Evolutionary conservation across 441 rosid species (phyloP), one percentile per base, ranked within the genome.

Genomic region (Gossypium gossypioides): DNA sequence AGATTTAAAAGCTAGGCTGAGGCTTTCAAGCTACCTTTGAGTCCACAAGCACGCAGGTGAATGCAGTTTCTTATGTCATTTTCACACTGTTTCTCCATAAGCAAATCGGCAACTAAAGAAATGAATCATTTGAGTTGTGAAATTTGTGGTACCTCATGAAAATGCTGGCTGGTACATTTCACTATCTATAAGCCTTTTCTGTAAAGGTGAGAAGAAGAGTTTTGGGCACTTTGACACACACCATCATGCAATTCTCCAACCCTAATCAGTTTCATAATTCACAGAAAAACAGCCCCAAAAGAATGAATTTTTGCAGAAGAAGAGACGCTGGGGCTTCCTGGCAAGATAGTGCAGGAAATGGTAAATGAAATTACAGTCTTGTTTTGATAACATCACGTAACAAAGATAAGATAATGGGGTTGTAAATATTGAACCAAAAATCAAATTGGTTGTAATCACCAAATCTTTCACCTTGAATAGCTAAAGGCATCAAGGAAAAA

Each of bases 161-260:
- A 69, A 34, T 69, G 73, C 34, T 27, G 61, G 32, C 64, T 13
- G 68, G 48, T 40, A 59, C 18, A 46, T 71, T 59, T 71, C 74
- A 44, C 57, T 22, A 40, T 69, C 73, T 52, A 24, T 8, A 6
- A n/a, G 1, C 25, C 46, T 55, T 58, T 58, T 58, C 48, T 44
- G 19, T 44, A 24, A 44, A 58, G 32, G 68, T 15, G 40, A 64
- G 46, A 42, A 37, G 56, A 57, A 37, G 64, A 57, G 48, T 57
- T 71, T 40, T 42, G 32, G 51, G 37, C 69, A 44, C 55, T 44
- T 65, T 65, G 19, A 44, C 19, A 22, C 54, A 13, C 13, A 54
- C 19, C 58, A 54, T 54, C 59, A 2, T 54, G 59, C 24, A 54
- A 65, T 42, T 44, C 54, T 65, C 10, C 24, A 37, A 8, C 29